phyloP scores from a whole-genome alignment of 73 alveolate genomes.

The Tetrahymena borealis region DNA sequence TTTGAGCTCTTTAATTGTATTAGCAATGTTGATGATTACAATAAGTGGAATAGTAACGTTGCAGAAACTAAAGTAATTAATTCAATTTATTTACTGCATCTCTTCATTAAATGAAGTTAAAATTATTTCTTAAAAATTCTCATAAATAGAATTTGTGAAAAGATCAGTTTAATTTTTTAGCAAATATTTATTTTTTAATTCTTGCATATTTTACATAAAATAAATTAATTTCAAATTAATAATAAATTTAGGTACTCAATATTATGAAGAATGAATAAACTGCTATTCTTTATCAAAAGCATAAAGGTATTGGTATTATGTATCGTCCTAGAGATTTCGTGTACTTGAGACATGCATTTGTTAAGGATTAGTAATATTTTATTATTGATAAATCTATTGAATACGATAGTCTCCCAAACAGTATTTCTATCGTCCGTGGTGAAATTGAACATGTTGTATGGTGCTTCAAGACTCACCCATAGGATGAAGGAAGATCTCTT shows the following conservation, averaged over 20 bases:
- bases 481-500: not conserved
- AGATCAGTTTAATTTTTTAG: not conserved
- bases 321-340: conserved; percentile 40
- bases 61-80: not conserved
- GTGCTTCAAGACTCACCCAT: not conserved
- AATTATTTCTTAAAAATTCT: no score
- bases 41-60: not conserved
- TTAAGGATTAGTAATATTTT: not conserved
- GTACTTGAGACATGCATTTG: conserved; percentile 10
- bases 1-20: not conserved
- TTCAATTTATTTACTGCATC: not conserved
- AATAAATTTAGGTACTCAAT: conserved; percentile 12
- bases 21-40: not conserved
- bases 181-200: not conserved
- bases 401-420: conserved; percentile 9
- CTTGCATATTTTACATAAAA: no score
- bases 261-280: conserved; percentile 21
- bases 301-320: conserved; percentile 18
- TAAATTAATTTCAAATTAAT: no score
- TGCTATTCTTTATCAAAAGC: conserved; percentile 28
- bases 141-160: no score
- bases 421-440: conserved; percentile 22
- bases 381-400: conserved; percentile 37
- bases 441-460: conserved; percentile 2
- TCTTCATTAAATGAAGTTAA: no score